A percentile compares a stretch with the other conserved stretches of the same genome.
Evolutionary conservation across 768 basidiomycete genomes (phyloP).

Genomic region (Butyriboletus loyo): DNA sequence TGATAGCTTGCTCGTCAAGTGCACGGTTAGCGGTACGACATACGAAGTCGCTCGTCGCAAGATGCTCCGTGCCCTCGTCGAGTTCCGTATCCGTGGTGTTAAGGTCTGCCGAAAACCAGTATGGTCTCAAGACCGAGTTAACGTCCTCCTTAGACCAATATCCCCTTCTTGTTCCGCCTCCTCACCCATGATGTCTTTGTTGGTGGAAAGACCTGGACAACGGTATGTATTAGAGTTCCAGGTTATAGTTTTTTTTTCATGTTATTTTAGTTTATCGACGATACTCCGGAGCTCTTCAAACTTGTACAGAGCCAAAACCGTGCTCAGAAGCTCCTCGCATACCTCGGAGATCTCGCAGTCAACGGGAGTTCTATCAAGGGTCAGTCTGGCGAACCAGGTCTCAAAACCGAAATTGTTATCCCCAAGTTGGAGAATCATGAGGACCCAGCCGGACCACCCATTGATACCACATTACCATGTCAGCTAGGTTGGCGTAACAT

Average conservation of each 20-base stretch:
- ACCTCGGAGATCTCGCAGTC: conserved; percentile 96
- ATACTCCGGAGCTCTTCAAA: conserved; percentile 99
- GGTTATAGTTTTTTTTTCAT: conserved; percentile 8
- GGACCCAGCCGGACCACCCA: conserved; percentile 65
- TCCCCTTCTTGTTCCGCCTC: conserved; percentile 98
- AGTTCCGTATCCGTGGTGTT: conserved; percentile 99
- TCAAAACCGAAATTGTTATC: conserved; percentile 82
- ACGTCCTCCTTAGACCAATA: conserved; percentile 72
- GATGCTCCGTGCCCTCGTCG: conserved; percentile 99
- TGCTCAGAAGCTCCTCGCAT: conserved; percentile 94
- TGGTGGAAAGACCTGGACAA: conserved; percentile 97
- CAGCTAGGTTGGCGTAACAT: conserved; percentile 96
- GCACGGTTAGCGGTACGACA: conserved; percentile 91
- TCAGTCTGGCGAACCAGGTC: conserved; percentile 90
- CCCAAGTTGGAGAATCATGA: conserved; percentile 78
- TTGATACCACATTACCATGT: conserved; percentile 84
- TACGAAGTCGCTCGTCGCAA: conserved; percentile 98
- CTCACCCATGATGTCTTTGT: conserved; percentile 96
- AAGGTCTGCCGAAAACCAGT: conserved; percentile 50
- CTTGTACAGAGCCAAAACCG: conserved; percentile 97
- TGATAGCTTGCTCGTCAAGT: conserved; percentile 96
- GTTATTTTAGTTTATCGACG: conserved; percentile 85
- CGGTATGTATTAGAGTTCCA: conserved; percentile 43
- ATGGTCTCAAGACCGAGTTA: background rate
- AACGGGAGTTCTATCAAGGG: conserved; percentile 99